Evolutionary conservation across 169 alveolate species (phyloP).

Genomic region (Eimeria brunetti): DNA sequence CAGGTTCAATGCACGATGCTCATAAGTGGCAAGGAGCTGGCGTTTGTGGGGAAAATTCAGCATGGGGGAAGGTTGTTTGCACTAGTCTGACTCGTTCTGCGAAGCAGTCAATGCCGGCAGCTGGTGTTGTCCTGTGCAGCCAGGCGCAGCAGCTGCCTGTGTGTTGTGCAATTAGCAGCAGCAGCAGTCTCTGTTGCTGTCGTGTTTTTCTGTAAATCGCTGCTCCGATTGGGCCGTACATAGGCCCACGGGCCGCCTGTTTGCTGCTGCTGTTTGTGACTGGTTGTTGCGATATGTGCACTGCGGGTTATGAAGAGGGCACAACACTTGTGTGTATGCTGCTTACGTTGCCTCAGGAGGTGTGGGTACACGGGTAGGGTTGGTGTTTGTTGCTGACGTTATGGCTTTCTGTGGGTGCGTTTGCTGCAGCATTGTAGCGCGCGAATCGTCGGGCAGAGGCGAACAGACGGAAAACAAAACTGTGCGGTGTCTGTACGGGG

Average conservation of each 20-base stretch:
- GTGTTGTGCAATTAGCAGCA: not conserved
- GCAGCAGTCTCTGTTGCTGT: no score
- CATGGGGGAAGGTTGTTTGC: no score
- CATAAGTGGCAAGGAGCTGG: no score
- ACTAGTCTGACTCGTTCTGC: no score
- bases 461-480: slow-evolving; percentile 74
- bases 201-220: not conserved
- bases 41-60: no score
- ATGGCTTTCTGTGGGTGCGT: not conserved
- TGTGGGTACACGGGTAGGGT: not conserved
- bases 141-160: no score
- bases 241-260: not conserved
- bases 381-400: not conserved
- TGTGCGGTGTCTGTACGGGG: slow-evolving; percentile 87
- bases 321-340: not conserved
- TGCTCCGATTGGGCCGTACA: not conserved
- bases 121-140: no score
- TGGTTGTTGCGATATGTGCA: not conserved
- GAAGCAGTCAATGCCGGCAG: no score
- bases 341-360: not conserved
- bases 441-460: slow-evolving; percentile 68
- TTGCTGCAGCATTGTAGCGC: slow-evolving; percentile 71
- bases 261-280: not conserved
- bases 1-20: no score
- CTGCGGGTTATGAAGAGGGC: not conserved